Evolutionary conservation across 805 yeast genomes (phyloP).

Genomic region (Hanseniaspora taiwanica): DNA sequence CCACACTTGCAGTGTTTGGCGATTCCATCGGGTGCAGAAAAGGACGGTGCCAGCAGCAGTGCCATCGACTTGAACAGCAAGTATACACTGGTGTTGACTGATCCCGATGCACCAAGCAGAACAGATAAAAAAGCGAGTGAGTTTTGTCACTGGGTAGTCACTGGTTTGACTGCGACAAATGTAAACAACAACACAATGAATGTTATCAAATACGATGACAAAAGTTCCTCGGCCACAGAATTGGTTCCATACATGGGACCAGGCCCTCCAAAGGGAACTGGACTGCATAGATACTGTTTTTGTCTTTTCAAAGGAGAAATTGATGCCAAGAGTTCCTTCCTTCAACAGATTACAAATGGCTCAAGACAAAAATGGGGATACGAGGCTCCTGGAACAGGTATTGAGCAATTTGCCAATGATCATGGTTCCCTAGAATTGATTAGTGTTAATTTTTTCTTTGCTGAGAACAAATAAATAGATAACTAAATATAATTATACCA

Average conservation of each 20-base stretch:
- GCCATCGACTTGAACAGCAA: constrained; percentile 28
- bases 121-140: constrained; percentile 82
- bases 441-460: too few relatives aligned
- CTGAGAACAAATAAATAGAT: too few relatives aligned
- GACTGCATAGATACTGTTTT: constrained; percentile 78
- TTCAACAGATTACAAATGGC: too few relatives aligned
- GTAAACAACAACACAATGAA: neutral
- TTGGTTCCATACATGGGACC: constrained; percentile 62
- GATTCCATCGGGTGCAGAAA: constrained; percentile 37
- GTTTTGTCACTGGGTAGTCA: constrained; percentile 59
- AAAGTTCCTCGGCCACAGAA: neutral
- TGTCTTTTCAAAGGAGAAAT: constrained; percentile 53
- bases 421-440: too few relatives aligned
- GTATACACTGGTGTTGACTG: constrained; percentile 71
- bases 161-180: constrained; percentile 25
- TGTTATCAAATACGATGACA: constrained; percentile 13
- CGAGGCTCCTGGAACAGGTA: too few relatives aligned
- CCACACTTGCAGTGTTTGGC: constrained; percentile 41
- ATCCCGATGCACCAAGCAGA: constrained; percentile 87
- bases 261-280: constrained; percentile 74
- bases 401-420: too few relatives aligned
- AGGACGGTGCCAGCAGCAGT: constrained; percentile 2
- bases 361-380: too few relatives aligned
- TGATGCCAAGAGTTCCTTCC: constrained; percentile 24
- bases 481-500: too few relatives aligned